Evolutionary conservation across 129 eudicot species (phyloP).

Genomic region (Chrysanthemum seticuspe): DNA sequence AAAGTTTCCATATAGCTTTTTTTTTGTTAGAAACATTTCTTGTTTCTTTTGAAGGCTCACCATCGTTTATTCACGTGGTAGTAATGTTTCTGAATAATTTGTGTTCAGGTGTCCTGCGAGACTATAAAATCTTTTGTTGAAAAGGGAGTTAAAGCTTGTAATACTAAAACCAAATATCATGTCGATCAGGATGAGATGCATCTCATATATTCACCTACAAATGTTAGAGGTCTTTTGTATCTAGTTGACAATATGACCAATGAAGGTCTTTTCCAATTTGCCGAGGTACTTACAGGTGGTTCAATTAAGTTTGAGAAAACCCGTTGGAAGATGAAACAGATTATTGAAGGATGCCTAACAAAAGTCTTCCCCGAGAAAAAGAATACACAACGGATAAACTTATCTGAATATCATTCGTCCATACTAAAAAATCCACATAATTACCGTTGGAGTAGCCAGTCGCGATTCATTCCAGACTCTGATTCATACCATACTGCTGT

Average conservation of each 20-base stretch:
- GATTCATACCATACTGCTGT: conserved; percentile 49
- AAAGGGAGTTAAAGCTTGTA: conserved; percentile 33
- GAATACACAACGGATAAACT: conserved; percentile 5
- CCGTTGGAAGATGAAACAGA: conserved; percentile 56
- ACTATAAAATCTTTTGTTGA: conserved; percentile 43
- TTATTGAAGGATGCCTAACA: conserved; percentile 34
- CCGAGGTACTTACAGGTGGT: conserved; percentile 46
- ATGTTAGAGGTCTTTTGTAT: conserved; percentile 24
- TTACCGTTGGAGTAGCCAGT: conserved; percentile 32
- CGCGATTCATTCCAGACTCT: conserved; percentile 28
- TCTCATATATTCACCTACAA: conserved; percentile 21
- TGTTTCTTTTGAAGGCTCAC: background rate
- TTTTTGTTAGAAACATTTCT: too few species aligned
- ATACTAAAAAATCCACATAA: conserved; percentile 48
- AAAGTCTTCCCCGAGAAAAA: conserved; percentile 4
- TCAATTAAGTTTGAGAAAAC: conserved; percentile 55
- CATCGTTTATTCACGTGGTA: background rate
- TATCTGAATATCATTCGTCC: conserved; percentile 24
- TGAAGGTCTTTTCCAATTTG: conserved; percentile 47
- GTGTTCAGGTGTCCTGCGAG: conserved; percentile 55
- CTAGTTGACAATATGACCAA: conserved; percentile 64
- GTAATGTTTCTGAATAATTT: conserved; percentile 12
- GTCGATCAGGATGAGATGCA: conserved; percentile 21
- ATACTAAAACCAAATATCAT: conserved; percentile 13
- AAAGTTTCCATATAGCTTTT: too few species aligned